phyloP scores from a whole-genome alignment of 1,139 yeast genomes.

The Blastobotrys capitulatus region DNA sequence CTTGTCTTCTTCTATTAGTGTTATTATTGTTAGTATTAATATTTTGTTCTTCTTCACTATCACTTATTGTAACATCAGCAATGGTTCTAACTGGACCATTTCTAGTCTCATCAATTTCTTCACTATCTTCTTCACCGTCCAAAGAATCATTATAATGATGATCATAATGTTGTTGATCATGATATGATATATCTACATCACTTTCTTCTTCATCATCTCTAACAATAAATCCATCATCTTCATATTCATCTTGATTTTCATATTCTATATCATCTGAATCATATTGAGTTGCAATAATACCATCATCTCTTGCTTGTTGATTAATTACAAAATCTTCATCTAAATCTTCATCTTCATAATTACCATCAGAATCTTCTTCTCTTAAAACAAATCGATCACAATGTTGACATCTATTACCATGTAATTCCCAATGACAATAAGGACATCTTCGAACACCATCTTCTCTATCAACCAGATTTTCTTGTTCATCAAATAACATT shows the following conservation, averaged over 20 bases:
- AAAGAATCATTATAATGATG: too few relatives aligned
- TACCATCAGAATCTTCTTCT: constrained; percentile 12
- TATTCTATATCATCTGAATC: not conserved
- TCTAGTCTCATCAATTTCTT: constrained; percentile 4
- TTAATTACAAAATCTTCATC: too few relatives aligned
- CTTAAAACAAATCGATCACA: constrained; percentile 17
- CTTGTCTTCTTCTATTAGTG: not conserved
- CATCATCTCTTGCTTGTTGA: not conserved
- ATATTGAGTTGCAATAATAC: not conserved
- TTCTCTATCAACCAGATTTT: constrained; percentile 20
- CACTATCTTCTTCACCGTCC: constrained; percentile 10
- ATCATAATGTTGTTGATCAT: not conserved
- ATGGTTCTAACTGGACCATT: not conserved
- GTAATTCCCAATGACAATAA: constrained; percentile 27
- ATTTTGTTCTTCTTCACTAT: constrained; percentile 1
- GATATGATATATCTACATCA: constrained; percentile 5
- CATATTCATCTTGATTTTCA: constrained; percentile 12
- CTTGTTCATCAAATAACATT: constrained; percentile 13
- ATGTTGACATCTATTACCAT: constrained; percentile 21
- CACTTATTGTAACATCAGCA: not conserved
- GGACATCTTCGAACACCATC: constrained; percentile 27
- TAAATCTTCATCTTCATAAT: constrained; percentile 7
- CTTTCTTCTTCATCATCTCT: constrained; percentile 11
- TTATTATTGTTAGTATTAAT: constrained; percentile 3
- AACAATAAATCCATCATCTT: constrained; percentile 15